Conservation (phyloP, 208 protist species). For the Wallacemonas sp. region DNA sequence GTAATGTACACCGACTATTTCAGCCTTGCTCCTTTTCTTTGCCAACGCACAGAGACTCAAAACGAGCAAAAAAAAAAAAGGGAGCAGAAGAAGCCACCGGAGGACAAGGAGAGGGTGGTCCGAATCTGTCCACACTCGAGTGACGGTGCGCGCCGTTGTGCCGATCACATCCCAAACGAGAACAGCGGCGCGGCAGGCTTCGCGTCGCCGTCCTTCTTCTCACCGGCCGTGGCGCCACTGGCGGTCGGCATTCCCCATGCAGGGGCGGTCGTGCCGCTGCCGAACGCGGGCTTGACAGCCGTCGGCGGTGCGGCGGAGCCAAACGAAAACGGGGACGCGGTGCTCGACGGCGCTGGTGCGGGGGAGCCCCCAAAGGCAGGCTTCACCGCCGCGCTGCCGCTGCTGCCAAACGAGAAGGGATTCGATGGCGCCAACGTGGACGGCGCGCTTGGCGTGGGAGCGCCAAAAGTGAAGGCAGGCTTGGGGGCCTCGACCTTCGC, state of each 20-base stretch:
- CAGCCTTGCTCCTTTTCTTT: too few species aligned
- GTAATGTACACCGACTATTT: too few species aligned
- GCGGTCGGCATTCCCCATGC: neutral
- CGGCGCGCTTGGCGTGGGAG: neutral
- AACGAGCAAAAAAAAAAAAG: too few species aligned
- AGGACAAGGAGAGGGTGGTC: too few species aligned
- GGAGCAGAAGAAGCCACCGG: too few species aligned
- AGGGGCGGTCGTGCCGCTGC: conserved; percentile 3
- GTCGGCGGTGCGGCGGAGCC: neutral
- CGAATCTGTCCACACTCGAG: too few species aligned
- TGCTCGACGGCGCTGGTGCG: neutral
- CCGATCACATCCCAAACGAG: conserved; percentile 18
- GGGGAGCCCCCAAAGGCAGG: conserved; percentile 21
- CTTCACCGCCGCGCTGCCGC: conserved; percentile 2
- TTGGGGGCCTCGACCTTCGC: conserved; percentile 7
- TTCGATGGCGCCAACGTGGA: conserved; percentile 16
- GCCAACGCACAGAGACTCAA: too few species aligned
- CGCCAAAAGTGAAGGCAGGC: conserved; percentile 17
- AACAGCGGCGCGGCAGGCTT: neutral
- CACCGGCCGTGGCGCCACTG: conserved; percentile 11
- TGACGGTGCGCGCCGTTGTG: too few species aligned
- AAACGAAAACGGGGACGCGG: neutral
- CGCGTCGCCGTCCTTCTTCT: conserved; percentile 4
- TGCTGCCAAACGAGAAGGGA: conserved; percentile 44
- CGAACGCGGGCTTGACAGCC: conserved; percentile 18